A percentile compares a stretch with the other conserved stretches of the same genome.
phyloP scores from a whole-genome alignment of 345 rosid species.

The Populus deltoides region DNA sequence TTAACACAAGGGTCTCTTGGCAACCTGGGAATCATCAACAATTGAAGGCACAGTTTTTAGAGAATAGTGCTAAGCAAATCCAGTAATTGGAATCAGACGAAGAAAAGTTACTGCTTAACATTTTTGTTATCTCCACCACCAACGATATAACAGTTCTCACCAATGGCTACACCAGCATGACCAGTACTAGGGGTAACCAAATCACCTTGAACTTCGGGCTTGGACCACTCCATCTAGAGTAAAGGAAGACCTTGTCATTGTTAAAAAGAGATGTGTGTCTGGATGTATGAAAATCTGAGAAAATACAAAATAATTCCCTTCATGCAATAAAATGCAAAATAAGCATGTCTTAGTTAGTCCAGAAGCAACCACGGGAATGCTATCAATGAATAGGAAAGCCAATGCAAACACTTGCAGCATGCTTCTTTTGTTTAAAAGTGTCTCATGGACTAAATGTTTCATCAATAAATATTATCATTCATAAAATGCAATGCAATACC shows the following conservation, averaged over 20 bases:
- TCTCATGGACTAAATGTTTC: neutral
- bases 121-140: constrained; percentile 97
- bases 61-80: constrained; percentile 1
- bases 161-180: constrained; percentile 76
- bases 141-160: constrained; percentile 80
- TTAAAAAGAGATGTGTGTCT: neutral
- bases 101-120: constrained; percentile 40
- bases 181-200: constrained; percentile 81
- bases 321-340: neutral
- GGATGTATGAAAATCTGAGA: neutral
- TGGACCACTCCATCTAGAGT: constrained; percentile 94
- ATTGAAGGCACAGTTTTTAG: neutral
- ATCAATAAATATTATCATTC: neutral
- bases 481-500: neutral
- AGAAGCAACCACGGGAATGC: neutral
- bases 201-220: constrained; percentile 78
- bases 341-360: neutral
- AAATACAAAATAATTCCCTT: neutral
- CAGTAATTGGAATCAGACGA: constrained; percentile 5
- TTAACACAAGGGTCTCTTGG: constrained; percentile 72
- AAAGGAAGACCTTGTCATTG: constrained; percentile 2
- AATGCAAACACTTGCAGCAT: neutral
- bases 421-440: neutral
- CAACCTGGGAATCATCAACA: constrained; percentile 51
- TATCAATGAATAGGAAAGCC: neutral